A percentile compares a stretch with the other conserved stretches of the same genome.
phyloP scores from a whole-genome alignment of 1,284 basidiomycete genomes.

The Erythrobasidium hasegawianum region DNA sequence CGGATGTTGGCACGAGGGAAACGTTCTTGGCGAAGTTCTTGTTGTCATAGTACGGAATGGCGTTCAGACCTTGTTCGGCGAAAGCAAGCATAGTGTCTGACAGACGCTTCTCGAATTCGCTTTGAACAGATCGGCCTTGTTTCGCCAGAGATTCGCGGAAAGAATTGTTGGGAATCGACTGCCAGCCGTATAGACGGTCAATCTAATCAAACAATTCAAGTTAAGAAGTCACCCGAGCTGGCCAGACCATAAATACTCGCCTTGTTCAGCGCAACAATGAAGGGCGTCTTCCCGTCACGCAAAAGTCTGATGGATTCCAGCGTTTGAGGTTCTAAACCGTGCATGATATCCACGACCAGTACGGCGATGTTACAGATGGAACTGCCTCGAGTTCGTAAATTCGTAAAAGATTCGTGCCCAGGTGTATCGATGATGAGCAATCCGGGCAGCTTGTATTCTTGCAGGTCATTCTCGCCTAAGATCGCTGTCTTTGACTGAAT shows the following conservation, averaged over 20 bases:
- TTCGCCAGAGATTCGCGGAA: conserved; percentile 89
- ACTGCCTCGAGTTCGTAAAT: conserved; percentile 90
- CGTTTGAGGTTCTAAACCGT: conserved; percentile 96
- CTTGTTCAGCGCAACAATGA: conserved; percentile 99
- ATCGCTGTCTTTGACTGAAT: conserved; percentile 90
- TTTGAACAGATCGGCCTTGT: conserved; percentile 74
- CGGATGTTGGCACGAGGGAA: conserved; percentile 95
- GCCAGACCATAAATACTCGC: conserved; percentile 49
- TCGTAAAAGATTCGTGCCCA: conserved; percentile 99
- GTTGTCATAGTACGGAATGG: conserved; percentile 95
- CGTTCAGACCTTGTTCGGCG: conserved; percentile 95
- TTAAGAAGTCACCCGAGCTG: conserved; percentile 21
- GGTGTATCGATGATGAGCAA: conserved; percentile 97
- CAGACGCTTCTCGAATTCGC: conserved; percentile 89
- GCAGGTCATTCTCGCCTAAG: conserved; percentile 75
- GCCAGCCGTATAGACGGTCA: conserved; percentile 96
- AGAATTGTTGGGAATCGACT: conserved; percentile 81
- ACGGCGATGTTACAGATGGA: conserved; percentile 99
- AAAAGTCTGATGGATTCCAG: conserved; percentile 91
- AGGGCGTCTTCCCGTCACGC: conserved; percentile 92
- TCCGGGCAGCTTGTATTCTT: conserved; percentile 96
- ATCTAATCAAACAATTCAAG: conserved; percentile 57
- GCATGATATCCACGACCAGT: conserved; percentile 98
- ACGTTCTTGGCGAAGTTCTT: conserved; percentile 92
- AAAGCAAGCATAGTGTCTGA: conserved; percentile 85